Conservation (phyloP, 768 basidiomycete genomes). For the Amylocystis lapponica region DNA sequence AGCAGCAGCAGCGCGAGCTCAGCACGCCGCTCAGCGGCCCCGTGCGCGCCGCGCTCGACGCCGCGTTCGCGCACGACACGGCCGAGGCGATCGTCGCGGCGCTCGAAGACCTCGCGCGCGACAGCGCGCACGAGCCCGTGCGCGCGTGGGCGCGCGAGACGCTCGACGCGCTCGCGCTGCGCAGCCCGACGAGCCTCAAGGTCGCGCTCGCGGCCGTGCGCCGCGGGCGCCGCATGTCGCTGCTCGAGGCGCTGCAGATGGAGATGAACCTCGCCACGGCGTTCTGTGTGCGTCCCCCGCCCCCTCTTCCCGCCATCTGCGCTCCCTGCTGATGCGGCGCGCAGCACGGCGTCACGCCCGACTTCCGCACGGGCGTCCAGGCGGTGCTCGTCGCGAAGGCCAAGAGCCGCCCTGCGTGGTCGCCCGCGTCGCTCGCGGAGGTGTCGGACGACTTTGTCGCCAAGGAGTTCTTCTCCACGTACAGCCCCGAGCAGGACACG, state of each 20-base stretch:
- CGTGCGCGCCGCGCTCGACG: conserved; percentile 73
- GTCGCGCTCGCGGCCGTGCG: conserved; percentile 81
- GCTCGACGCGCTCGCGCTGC: conserved; percentile 49
- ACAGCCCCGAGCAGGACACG: conserved; percentile 36
- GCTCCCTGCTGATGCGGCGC: background rate
- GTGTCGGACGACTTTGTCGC: conserved; percentile 52
- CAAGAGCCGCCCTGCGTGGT: conserved; percentile 63
- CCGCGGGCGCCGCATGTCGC: conserved; percentile 53
- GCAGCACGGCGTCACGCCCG: conserved; percentile 71
- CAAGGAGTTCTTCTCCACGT: conserved; percentile 58
- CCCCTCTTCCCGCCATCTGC: conserved; percentile 9
- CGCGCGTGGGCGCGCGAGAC: conserved; percentile 74
- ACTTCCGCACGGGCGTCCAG: conserved; percentile 80
- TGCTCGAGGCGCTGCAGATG: conserved; percentile 71
- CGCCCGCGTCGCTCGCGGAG: conserved; percentile 54
- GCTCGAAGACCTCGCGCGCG: conserved; percentile 38
- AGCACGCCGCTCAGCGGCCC: conserved; percentile 49
- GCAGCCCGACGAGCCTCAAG: conserved; percentile 91
- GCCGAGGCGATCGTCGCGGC: conserved; percentile 65
- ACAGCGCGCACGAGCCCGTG: conserved; percentile 39
- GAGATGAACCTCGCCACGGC: conserved; percentile 87
- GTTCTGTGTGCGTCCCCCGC: conserved; percentile 64
- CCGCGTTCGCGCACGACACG: conserved; percentile 64
- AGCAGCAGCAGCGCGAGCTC: conserved; percentile 53
- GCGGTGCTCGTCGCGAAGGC: conserved; percentile 54